phyloP scores from a whole-genome alignment of 1,284 basidiomycete species.

The Apiotrichum veenhuisii region DNA sequence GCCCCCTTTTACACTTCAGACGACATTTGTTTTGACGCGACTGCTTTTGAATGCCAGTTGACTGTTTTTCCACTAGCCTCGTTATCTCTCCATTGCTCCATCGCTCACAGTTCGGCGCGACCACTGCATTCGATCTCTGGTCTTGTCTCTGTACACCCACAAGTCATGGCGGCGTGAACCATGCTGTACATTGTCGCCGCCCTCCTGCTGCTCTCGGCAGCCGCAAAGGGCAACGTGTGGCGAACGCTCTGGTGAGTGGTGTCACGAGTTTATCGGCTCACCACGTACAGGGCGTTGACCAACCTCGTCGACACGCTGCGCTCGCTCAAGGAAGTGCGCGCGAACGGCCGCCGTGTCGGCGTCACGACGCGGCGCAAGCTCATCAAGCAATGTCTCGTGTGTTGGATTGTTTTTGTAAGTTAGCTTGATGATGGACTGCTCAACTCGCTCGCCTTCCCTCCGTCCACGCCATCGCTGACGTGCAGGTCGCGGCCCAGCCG shows the following conservation, averaged over 20 bases:
- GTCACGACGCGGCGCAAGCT: constrained; percentile 25
- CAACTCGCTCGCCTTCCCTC: not conserved
- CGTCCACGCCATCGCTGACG: not conserved
- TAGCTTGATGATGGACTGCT: not conserved
- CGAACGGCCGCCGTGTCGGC: constrained; percentile 35
- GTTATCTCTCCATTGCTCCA: too few relatives aligned
- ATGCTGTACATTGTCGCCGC: not conserved
- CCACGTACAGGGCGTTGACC: constrained; percentile 22
- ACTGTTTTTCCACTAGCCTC: too few relatives aligned
- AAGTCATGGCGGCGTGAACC: constrained; percentile 3
- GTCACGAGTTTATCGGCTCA: constrained; percentile 3
- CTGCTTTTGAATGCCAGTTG: constrained; percentile 1
- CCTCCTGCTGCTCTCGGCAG: not conserved
- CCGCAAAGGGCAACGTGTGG: not conserved
- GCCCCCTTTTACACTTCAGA: too few relatives aligned
- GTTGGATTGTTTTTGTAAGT: constrained; percentile 39
- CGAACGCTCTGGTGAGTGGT: constrained; percentile 8
- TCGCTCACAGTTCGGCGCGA: too few relatives aligned
- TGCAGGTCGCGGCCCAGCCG: constrained; percentile 22
- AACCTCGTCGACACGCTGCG: constrained; percentile 36
- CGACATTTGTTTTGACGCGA: constrained; percentile 8
- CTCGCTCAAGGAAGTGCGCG: constrained; percentile 25
- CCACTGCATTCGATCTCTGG: too few relatives aligned
- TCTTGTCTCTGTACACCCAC: not conserved
- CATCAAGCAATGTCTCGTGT: constrained; percentile 28